Conservation (phyloP, 768 basidiomycete species). For the Terana coerulea region DNA sequence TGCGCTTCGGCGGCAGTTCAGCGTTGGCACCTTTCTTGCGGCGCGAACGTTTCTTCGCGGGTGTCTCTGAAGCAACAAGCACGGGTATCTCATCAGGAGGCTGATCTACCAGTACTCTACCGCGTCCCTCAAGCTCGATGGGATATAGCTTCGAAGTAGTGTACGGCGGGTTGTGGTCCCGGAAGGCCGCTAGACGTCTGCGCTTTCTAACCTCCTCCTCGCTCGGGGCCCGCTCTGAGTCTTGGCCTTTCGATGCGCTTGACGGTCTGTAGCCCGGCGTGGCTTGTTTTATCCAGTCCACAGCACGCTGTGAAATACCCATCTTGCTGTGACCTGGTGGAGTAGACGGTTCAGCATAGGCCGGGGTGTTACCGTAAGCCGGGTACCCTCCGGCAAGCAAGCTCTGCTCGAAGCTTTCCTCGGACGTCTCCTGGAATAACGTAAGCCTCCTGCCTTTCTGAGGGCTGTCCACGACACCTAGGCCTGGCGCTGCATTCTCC, state of each 20-base stretch:
- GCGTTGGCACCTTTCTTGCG: conserved; percentile 43
- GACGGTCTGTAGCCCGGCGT: conserved; percentile 40
- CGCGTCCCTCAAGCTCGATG: conserved; percentile 63
- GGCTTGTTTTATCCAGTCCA: conserved; percentile 47
- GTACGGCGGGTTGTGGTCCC: conserved; percentile 31
- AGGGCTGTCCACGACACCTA: conserved; percentile 70
- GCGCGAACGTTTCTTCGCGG: conserved; percentile 32
- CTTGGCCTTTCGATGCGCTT: neutral
- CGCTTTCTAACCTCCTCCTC: conserved; percentile 68
- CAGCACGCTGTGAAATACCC: conserved; percentile 40
- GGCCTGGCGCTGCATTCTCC: conserved; percentile 26
- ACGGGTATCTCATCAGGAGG: conserved; percentile 38
- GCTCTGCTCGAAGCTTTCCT: conserved; percentile 83
- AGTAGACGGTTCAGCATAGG: conserved; percentile 25
- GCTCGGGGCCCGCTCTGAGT: conserved; percentile 11
- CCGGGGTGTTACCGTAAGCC: conserved; percentile 45
- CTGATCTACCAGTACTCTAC: conserved; percentile 65
- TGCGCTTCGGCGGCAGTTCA: conserved; percentile 12
- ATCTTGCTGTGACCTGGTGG: conserved; percentile 11
- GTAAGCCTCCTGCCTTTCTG: conserved; percentile 68
- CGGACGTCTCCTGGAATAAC: conserved; percentile 78
- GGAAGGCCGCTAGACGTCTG: conserved; percentile 67
- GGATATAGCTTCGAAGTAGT: conserved; percentile 47
- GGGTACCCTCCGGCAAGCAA: conserved; percentile 81
- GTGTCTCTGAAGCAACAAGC: conserved; percentile 15